Base-by-base conservation (phyloP, 768 basidiomycete species). In the Antrodiella citrinella region DNA sequence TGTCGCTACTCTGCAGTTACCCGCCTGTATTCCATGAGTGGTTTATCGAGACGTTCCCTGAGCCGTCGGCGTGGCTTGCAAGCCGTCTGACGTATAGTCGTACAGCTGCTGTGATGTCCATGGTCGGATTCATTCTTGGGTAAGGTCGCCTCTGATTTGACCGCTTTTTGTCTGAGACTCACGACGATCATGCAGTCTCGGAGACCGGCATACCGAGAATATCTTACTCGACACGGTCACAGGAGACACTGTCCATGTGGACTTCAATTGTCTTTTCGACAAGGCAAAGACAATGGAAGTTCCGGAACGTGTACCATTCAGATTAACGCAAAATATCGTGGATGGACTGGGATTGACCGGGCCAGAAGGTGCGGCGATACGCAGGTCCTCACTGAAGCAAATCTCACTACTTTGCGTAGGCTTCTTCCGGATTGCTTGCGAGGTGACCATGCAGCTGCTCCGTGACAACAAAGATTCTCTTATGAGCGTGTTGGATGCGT, bases 121-220 rank as follows among this genome's bases (percentile, higher is more conserved):
- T 99, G 89, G 89, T 98, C 19, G 96, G 96, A 10, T 95, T 89
- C 59, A 92, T 99, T 40, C 72, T 98, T 11, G 95, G 95, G 92
- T 95, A 55, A 49, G 82, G 62, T n/a, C 25, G 22, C 38, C 3
- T 13, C 15, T 2, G 9, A 11, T 7, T n/a, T 39, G 15, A 12
- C 41, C 43, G 23, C 21, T 26, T 19, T 4, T 25, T 26, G 30
- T 22, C 49, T 38, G 9, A 40, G 4, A 18, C 53, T 25, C 4
- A 49, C 50, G 30, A 45, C 10, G 26, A 7, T 43, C 30, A 42
- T 15, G 26, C 46, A 95, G 94, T n/a, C 74, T 99, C n/a, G 96
- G 96, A 11, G 96, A 99, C 66, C 77, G 96, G 38, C 96, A 99
- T 62, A 82, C 86, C 58, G 95, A 98, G 68, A 99, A 99, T 62